Conservation (phyloP, 2,329 filamentous ascomycete genomes). For the Talaromyces pinophilus region DNA sequence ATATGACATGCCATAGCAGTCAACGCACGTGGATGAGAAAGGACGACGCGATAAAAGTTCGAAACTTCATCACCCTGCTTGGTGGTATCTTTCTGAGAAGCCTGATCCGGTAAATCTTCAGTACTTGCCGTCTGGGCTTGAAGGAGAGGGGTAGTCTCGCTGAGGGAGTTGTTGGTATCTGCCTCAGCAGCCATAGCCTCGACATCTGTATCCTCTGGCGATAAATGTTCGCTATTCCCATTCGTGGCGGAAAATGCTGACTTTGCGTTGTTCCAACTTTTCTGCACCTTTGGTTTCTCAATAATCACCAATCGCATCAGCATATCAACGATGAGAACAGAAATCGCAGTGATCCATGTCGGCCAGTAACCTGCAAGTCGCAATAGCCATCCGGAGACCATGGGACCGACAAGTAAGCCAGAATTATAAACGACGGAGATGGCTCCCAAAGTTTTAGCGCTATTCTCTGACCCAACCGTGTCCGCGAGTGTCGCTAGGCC, state of each 20-base stretch:
- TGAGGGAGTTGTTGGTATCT: neutral
- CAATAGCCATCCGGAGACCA: slow-evolving; percentile 33
- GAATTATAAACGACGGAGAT: slow-evolving; percentile 30
- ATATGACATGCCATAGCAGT: slow-evolving; percentile 47
- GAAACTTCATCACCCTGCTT: neutral
- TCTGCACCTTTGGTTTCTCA: slow-evolving; percentile 24
- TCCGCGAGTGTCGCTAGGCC: slow-evolving; percentile 35
- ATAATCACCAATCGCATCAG: slow-evolving; percentile 35
- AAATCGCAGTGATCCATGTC: slow-evolving; percentile 34
- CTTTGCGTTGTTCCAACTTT: neutral
- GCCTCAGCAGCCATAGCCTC: neutral
- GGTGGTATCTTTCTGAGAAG: neutral
- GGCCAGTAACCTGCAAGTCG: slow-evolving; percentile 33
- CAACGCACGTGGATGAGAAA: slow-evolving; percentile 46
- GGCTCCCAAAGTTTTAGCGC: slow-evolving; percentile 33
- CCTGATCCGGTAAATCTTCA: neutral
- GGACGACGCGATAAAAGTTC: slow-evolving; percentile 41
- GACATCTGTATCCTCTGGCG: neutral
- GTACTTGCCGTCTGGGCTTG: neutral
- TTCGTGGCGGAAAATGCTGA: neutral
- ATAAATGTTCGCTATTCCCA: too few species aligned
- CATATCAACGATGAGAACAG: slow-evolving; percentile 32
- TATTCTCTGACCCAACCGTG: slow-evolving; percentile 30
- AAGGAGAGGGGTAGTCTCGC: slow-evolving; percentile 14
- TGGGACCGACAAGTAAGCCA: slow-evolving; percentile 33